Conservation (phyloP, 768 basidiomycete genomes). For the Zangia roseola region DNA sequence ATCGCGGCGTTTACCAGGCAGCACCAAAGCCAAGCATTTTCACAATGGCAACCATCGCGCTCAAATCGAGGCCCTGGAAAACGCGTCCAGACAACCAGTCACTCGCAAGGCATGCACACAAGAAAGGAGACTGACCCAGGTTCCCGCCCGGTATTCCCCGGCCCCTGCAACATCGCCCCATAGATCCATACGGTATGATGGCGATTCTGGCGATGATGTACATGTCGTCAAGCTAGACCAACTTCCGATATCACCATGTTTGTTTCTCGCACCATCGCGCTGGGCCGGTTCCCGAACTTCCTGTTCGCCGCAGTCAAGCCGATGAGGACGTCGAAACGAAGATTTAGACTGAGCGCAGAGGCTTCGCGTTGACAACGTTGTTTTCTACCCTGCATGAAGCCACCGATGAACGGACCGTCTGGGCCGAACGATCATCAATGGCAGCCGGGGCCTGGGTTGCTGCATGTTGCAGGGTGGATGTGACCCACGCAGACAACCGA, state of each 20-base stretch:
- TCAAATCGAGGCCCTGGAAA: conserved; percentile 1
- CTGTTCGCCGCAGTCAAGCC: conserved; percentile 23
- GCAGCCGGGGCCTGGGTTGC: no score
- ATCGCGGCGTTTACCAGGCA: conserved; percentile 12
- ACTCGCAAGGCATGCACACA: neutral
- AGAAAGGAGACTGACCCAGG: neutral
- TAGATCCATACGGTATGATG: no score
- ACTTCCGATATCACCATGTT: conserved; percentile 8
- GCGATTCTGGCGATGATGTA: no score
- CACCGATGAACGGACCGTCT: conserved; percentile 8
- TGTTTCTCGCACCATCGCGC: neutral
- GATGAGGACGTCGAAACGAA: conserved; percentile 21
- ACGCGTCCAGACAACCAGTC: neutral
- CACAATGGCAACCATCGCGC: neutral
- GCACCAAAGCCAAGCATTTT: neutral
- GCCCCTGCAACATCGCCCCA: neutral
- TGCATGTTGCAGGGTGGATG: no score
- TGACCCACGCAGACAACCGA: no score
- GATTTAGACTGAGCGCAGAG: neutral
- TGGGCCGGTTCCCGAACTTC: conserved; percentile 19
- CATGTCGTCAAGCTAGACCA: no score
- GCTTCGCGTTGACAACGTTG: conserved; percentile 5
- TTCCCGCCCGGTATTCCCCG: conserved; percentile 22
- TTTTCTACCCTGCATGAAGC: conserved; percentile 7
- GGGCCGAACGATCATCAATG: neutral